Conservation (phyloP, 1,284 basidiomycete species). For the Melampsora larici-populina region DNA sequence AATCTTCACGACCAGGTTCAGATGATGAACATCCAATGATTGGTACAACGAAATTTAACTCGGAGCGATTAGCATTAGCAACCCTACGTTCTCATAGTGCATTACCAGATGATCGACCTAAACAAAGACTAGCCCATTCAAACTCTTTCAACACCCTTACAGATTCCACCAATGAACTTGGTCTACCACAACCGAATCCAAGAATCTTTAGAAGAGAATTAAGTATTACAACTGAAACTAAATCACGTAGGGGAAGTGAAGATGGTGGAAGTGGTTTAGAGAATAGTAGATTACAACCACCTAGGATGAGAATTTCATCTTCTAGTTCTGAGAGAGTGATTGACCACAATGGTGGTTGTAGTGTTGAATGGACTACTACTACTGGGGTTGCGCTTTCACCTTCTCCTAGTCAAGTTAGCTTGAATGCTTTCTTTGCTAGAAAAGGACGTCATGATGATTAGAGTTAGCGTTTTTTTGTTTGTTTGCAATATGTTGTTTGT, state of each 20-base stretch:
- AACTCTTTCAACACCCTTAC: conserved; percentile 6
- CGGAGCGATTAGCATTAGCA: not conserved
- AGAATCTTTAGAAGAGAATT: not conserved
- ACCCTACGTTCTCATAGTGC: not conserved
- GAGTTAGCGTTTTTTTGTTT: no score
- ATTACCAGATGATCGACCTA: conserved; percentile 7
- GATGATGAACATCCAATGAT: conserved; percentile 22
- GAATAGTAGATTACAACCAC: not conserved
- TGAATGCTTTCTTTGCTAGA: no score
- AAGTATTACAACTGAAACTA: not conserved
- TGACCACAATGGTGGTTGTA: not conserved
- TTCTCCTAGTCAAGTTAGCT: no score
- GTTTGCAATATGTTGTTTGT: no score
- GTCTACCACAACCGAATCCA: not conserved
- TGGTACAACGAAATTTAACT: not conserved
- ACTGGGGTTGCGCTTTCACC: not conserved
- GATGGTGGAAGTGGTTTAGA: no score
- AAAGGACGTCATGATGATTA: no score
- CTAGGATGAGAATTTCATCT: not conserved
- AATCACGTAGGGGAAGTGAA: no score
- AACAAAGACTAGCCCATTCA: conserved; percentile 18
- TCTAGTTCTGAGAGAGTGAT: not conserved
- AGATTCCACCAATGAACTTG: not conserved
- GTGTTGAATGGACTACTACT: not conserved
- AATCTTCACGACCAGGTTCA: conserved; percentile 5